A percentile compares a stretch with the other conserved stretches of the same genome.
These are phyloP conservation scores for Cercospora sp. DNA, from an alignment of 2,329 filamentous ascomycete genomes.

Conservation along the genomic window DNA sequence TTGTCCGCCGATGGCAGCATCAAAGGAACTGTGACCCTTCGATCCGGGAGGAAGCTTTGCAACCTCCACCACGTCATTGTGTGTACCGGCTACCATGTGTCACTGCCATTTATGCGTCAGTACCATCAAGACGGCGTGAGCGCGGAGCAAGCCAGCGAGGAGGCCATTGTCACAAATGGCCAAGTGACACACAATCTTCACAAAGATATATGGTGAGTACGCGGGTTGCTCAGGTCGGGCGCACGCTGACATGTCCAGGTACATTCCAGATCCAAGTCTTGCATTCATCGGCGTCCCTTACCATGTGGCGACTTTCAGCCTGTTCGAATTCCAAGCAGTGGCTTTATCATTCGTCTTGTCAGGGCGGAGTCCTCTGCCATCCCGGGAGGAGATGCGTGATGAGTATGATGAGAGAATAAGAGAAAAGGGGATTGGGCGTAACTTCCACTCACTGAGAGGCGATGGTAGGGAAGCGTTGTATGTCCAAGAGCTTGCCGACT, in stretches of 20 bases:
- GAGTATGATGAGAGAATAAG: slow-evolving; percentile 44
- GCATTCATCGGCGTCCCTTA: slow-evolving; percentile 60
- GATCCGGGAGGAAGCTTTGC: slow-evolving; percentile 54
- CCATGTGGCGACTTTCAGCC: slow-evolving; percentile 66
- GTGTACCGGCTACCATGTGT: slow-evolving; percentile 69
- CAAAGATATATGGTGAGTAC: slow-evolving; percentile 73
- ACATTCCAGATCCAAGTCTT: not conserved
- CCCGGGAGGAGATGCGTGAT: slow-evolving; percentile 44
- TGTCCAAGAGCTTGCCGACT: slow-evolving; percentile 43
- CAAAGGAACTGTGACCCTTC: slow-evolving; percentile 55
- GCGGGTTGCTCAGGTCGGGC: slow-evolving; percentile 64
- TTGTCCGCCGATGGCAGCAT: slow-evolving; percentile 42
- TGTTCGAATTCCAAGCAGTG: slow-evolving; percentile 71
- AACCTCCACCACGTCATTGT: slow-evolving; percentile 64
- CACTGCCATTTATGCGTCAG: slow-evolving; percentile 63
- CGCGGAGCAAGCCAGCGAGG: slow-evolving; percentile 53
- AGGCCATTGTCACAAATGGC: slow-evolving; percentile 64
- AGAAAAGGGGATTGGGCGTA: slow-evolving; percentile 46
- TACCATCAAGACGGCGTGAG: slow-evolving; percentile 50
- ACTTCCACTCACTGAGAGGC: slow-evolving; percentile 48
- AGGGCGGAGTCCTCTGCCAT: slow-evolving; percentile 53
- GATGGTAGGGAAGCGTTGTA: slow-evolving; percentile 43
- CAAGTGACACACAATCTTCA: slow-evolving; percentile 63
- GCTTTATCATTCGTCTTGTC: slow-evolving; percentile 59
- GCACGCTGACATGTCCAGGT: slow-evolving; percentile 50